Evolutionary conservation across 257 asterid species (phyloP).

Genomic region (Solanum megistacrolobum): DNA sequence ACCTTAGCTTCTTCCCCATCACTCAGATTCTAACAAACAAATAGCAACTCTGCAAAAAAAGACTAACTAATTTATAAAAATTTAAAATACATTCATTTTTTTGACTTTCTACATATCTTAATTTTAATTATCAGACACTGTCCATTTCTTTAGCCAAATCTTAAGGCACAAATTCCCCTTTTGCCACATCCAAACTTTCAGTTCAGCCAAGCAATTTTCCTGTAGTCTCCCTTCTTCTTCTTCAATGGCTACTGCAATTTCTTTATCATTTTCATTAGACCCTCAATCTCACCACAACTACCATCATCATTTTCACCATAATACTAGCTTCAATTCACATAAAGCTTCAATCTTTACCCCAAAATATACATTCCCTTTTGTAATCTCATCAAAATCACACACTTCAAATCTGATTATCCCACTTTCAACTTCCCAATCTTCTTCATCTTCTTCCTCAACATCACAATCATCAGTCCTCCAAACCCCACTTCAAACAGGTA

Average conservation of each 20-base stretch:
- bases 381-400: slow-evolving; percentile 25
- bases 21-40: not conserved
- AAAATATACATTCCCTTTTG: slow-evolving; percentile 27
- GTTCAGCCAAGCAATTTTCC: not conserved
- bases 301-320: slow-evolving; percentile 25
- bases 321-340: slow-evolving; percentile 8
- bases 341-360: slow-evolving; percentile 30
- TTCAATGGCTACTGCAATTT: slow-evolving; percentile 43
- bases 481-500: slow-evolving; percentile 38
- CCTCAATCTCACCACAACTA: slow-evolving; percentile 20
- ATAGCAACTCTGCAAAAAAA: not conserved
- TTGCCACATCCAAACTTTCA: not conserved
- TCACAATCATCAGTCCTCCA: slow-evolving; percentile 15
- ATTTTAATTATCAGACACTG: not conserved
- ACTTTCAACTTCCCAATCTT: slow-evolving; percentile 41
- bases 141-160: not conserved
- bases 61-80: not conserved
- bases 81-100: not conserved
- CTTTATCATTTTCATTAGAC: slow-evolving; percentile 33
- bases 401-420: slow-evolving; percentile 20
- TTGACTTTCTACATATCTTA: not conserved
- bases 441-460: slow-evolving; percentile 25
- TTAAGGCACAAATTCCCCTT: not conserved
- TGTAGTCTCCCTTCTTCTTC: not conserved
- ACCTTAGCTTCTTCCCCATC: not conserved